Conservation (phyloP, 2,329 filamentous ascomycete genomes). For the Sclerotinia nivalis region DNA sequence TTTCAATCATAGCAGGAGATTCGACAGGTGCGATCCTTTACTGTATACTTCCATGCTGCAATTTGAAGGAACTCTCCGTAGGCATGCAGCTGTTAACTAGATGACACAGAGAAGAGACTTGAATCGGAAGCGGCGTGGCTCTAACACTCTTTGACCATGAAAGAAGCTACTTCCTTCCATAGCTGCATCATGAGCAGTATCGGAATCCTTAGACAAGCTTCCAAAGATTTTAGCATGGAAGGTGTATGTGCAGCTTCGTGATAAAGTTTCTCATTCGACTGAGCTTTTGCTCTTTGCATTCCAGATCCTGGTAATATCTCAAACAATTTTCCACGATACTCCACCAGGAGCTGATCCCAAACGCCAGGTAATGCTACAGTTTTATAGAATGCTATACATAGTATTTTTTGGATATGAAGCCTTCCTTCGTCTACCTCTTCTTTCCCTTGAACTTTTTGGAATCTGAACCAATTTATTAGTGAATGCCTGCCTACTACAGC, state of each 20-base stretch:
- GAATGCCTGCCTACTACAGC: neutral
- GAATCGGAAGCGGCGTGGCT: neutral
- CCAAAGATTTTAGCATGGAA: neutral
- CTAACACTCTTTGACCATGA: neutral
- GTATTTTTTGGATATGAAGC: constrained; percentile 25
- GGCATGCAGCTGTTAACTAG: neutral
- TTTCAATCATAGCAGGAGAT: neutral
- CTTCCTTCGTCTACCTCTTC: constrained; percentile 44
- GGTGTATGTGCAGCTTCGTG: neutral
- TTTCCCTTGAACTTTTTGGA: constrained; percentile 50
- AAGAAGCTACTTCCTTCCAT: neutral
- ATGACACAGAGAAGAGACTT: neutral
- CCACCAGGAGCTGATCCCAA: constrained; percentile 23
- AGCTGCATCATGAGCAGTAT: constrained; percentile 1
- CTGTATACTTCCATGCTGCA: neutral
- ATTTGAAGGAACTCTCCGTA: neutral
- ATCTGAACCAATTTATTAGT: constrained; percentile 38
- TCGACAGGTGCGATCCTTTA: neutral
- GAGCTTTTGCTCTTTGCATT: constrained; percentile 13
- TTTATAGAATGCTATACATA: constrained; percentile 35
- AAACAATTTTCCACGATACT: neutral
- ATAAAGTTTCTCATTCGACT: constrained; percentile 15
- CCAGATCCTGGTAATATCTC: neutral
- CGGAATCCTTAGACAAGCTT: neutral
- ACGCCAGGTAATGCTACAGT: constrained; percentile 38